Evolutionary conservation across 2,329 filamentous ascomycete species (phyloP), one percentile per base, ranked within the genome.

Genomic region (Penicillium concentricum): DNA sequence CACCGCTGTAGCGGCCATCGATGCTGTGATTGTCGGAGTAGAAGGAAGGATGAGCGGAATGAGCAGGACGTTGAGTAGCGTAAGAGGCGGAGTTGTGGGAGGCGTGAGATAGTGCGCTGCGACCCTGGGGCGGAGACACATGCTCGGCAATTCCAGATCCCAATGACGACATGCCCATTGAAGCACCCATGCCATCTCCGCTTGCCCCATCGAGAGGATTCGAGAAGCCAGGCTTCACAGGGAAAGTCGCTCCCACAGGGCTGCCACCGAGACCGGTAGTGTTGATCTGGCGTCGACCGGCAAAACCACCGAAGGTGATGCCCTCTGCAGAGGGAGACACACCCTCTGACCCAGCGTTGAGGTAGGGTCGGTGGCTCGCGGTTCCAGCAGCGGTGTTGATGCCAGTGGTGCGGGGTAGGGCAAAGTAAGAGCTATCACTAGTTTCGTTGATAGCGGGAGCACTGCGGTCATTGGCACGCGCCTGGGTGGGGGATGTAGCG

Each of bases 401-500:
- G 30, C 77, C 73, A 12, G 78, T 68, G 1, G 68, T 64, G n/a
- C 80, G 78, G 2, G 77, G 68, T 35, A 79, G 62, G 2, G 78
- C 67, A 61, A 81, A 84, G 64, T 80, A 80, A 37, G 79, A 70
- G 60, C 75, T 70, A 56, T 76, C 80, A 42, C 76, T 70, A 12
- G 79, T 62, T 42, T 82, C 81, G 35, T 72, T 66, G 7, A 79
- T 65, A 22, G 63, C 53, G n/a, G 70, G 64, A 1, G 71, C 65
- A 59, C 69, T 73, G 32, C 78, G 71, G 30, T 79, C 78, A 54
- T 74, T 77, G 41, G 83, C 77, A 58, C 84, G 80, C 34, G 79
- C 78, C 55, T 83, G 79, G 42, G 81, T 81, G 3, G 87, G 86
- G 15, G 87, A 88, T 34, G 82, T 82, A 61, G 78, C 84, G 55